These are phyloP conservation scores for Suillus bovinus DNA, from an alignment of 768 basidiomycete species.

Conservation along the genomic window DNA sequence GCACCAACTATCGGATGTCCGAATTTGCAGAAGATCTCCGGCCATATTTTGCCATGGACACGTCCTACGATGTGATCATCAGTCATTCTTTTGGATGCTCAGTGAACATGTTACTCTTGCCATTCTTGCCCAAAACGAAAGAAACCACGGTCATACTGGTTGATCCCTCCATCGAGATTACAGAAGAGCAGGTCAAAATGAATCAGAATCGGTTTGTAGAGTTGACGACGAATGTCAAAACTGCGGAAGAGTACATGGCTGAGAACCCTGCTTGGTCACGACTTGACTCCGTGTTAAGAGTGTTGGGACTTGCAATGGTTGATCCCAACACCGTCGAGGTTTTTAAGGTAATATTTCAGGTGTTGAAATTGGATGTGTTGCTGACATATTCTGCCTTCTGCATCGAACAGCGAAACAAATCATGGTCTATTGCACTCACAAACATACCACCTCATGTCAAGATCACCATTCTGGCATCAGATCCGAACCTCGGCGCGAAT, in stretches of 20 bases:
- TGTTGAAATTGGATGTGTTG: background rate
- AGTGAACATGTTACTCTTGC: slow-evolving; percentile 16
- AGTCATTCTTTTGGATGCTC: slow-evolving; percentile 22
- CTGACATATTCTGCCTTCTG: background rate
- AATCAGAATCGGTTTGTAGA: background rate
- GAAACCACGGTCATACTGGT: slow-evolving; percentile 14
- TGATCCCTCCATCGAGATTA: slow-evolving; percentile 12
- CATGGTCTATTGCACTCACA: slow-evolving; percentile 17
- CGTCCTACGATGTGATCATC: slow-evolving; percentile 19
- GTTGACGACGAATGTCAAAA: background rate
- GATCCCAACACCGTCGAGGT: background rate
- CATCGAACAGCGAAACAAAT: slow-evolving; percentile 12
- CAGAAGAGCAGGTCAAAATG: background rate
- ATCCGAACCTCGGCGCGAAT: slow-evolving; percentile 12
- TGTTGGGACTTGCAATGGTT: slow-evolving; percentile 12
- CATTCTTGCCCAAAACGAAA: slow-evolving; percentile 14
- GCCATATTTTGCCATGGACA: slow-evolving; percentile 15
- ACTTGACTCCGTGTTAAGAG: slow-evolving; percentile 14
- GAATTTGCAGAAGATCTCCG: slow-evolving; percentile 5
- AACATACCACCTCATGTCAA: slow-evolving; percentile 10
- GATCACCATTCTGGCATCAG: slow-evolving; percentile 19
- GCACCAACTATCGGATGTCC: background rate
- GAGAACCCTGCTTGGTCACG: slow-evolving; percentile 23
- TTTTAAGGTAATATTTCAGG: background rate
- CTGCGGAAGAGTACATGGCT: background rate